Evolutionary conservation across 1,139 yeast species (phyloP).

Genomic region (Candida sojae): DNA sequence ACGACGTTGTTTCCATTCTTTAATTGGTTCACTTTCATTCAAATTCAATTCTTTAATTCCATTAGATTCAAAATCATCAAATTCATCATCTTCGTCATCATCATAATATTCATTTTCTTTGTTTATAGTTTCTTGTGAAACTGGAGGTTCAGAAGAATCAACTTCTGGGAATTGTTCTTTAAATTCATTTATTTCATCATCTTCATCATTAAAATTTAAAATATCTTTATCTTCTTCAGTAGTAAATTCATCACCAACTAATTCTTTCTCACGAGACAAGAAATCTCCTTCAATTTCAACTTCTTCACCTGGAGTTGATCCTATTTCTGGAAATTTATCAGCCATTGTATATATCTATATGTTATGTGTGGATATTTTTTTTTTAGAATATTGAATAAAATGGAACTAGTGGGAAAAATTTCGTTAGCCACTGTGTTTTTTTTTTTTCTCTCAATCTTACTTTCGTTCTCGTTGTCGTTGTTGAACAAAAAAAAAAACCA

Average conservation of each 20-base stretch:
- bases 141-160: slow-evolving; percentile 21
- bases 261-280: slow-evolving; percentile 79
- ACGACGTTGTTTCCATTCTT: slow-evolving; percentile 85
- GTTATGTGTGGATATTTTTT: neutral
- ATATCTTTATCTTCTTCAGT: slow-evolving; percentile 64
- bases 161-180: slow-evolving; percentile 71
- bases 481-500: neutral
- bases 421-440: neutral
- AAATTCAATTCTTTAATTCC: slow-evolving; percentile 17
- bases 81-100: slow-evolving; percentile 24
- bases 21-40: slow-evolving; percentile 58
- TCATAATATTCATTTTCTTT: slow-evolving; percentile 18
- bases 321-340: slow-evolving; percentile 85
- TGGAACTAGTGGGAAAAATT: slow-evolving; percentile 1
- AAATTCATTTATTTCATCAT: slow-evolving; percentile 66
- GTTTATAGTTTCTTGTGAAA: slow-evolving; percentile 19
- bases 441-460: neutral
- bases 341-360: slow-evolving; percentile 47
- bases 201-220: slow-evolving; percentile 55
- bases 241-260: slow-evolving; percentile 79
- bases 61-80: slow-evolving; percentile 23
- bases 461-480: neutral
- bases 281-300: slow-evolving; percentile 54
- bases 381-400: neutral
- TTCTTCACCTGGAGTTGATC: slow-evolving; percentile 41